These are phyloP conservation scores for Cubamyces lactineus DNA, from an alignment of 768 basidiomycete species.

Conservation along the genomic window DNA sequence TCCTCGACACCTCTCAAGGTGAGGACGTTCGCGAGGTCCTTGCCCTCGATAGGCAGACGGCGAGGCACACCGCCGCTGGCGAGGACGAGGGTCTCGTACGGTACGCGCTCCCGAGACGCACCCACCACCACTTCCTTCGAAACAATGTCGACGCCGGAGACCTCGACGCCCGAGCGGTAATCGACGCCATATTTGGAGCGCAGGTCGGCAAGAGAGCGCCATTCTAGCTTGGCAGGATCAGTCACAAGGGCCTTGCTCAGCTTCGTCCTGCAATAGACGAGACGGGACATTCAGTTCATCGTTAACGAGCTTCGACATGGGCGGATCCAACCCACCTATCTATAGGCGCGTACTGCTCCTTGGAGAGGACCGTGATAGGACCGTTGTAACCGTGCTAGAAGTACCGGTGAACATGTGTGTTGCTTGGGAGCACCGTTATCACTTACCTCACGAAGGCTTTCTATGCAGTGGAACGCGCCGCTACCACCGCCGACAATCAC, in stretches of 20 bases:
- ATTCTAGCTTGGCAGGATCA: conserved; percentile 78
- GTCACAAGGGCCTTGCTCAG: conserved; percentile 85
- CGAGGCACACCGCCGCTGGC: conserved; percentile 77
- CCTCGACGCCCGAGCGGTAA: conserved; percentile 66
- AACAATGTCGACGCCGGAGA: conserved; percentile 67
- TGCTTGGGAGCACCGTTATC: not conserved
- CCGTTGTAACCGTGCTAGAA: conserved; percentile 75
- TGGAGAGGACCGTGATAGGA: conserved; percentile 79
- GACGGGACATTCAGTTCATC: not conserved
- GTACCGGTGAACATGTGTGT: not conserved
- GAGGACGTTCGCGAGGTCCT: conserved; percentile 73
- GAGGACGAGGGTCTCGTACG: conserved; percentile 80
- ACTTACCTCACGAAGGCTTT: conserved; percentile 79
- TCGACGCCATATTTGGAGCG: conserved; percentile 75
- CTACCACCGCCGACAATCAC: conserved; percentile 89
- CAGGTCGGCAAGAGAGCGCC: conserved; percentile 69
- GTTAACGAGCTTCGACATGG: not conserved
- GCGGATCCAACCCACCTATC: conserved; percentile 59
- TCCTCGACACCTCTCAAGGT: conserved; percentile 74
- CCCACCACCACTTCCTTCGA: conserved; percentile 67
- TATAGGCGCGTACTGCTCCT: conserved; percentile 80
- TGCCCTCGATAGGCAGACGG: conserved; percentile 76
- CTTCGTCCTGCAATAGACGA: conserved; percentile 63
- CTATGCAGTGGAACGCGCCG: conserved; percentile 74
- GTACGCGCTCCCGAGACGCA: conserved; percentile 56